These are phyloP conservation scores for Actinomucor elegans DNA, from an alignment of 371 early-diverging fungal species.

Conservation along the genomic window DNA sequence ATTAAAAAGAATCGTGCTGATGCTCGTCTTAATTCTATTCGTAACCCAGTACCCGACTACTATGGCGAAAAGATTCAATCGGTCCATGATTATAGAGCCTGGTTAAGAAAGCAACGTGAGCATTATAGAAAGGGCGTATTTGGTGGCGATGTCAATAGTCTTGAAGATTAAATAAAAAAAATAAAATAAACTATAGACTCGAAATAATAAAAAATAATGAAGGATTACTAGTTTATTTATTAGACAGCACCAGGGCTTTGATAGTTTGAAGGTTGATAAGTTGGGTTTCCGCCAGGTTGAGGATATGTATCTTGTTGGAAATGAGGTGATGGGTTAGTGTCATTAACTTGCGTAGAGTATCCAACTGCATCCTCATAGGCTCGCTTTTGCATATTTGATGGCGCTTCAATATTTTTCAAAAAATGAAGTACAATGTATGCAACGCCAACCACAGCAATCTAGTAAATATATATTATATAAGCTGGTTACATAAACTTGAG, in stretches of 20 bases:
- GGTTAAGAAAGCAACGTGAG: constrained; percentile 89
- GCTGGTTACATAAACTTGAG: background rate
- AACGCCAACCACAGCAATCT: constrained; percentile 19
- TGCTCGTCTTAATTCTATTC: constrained; percentile 70
- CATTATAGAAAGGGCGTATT: constrained; percentile 76
- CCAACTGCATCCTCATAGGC: constrained; percentile 26
- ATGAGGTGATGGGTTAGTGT: background rate
- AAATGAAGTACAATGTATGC: constrained; percentile 23
- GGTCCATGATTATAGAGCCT: constrained; percentile 78
- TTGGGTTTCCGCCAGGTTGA: constrained; percentile 8
- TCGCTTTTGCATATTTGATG: constrained; percentile 25
- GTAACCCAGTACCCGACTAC: constrained; percentile 88
- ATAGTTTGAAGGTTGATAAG: constrained; percentile 19
- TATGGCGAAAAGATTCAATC: constrained; percentile 92
- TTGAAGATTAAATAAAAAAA: constrained; percentile 16
- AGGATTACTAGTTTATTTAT: no score
- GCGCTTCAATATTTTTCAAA: constrained; percentile 16
- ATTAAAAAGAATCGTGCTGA: constrained; percentile 79
- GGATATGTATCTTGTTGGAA: background rate
- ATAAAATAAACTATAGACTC: background rate
- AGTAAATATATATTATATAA: background rate
- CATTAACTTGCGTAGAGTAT: background rate
- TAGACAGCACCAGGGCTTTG: constrained; percentile 7
- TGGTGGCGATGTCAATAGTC: constrained; percentile 40
- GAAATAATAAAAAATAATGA: background rate